phyloP scores from a whole-genome alignment of 805 yeast species.

The Candida qinlingensis region DNA sequence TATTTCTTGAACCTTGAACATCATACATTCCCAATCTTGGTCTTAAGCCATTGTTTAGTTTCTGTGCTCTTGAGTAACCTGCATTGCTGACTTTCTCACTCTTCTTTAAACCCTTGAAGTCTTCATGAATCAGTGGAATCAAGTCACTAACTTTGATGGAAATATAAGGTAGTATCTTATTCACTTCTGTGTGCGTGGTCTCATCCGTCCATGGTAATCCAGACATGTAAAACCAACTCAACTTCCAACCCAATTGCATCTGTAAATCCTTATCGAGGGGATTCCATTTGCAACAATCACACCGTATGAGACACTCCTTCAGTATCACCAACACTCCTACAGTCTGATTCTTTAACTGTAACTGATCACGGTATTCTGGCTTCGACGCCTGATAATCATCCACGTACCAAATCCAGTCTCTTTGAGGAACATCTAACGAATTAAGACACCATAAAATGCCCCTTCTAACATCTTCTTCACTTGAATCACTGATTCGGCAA shows the following conservation, averaged over 20 bases:
- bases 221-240: slow-evolving; percentile 7
- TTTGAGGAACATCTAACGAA: slow-evolving; percentile 2
- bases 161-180: neutral
- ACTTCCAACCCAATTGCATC: neutral
- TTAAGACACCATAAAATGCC: neutral
- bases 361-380: slow-evolving; percentile 9
- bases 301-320: neutral
- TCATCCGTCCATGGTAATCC: slow-evolving; percentile 20
- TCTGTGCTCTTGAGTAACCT: slow-evolving; percentile 15
- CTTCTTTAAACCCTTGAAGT: slow-evolving; percentile 9
- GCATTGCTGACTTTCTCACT: slow-evolving; percentile 16
- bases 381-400: slow-evolving; percentile 15
- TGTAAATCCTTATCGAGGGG: no score
- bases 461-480: neutral
- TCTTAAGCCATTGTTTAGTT: slow-evolving; percentile 5
- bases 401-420: slow-evolving; percentile 18
- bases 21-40: slow-evolving; percentile 13
- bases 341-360: slow-evolving; percentile 8
- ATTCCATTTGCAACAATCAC: neutral
- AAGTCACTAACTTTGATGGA: neutral
- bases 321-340: slow-evolving; percentile 3
- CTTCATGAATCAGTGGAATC: slow-evolving; percentile 4
- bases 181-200: neutral
- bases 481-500: neutral
- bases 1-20: slow-evolving; percentile 9